Evolutionary conservation across 306 rosid genomes (phyloP), one percentile per base, ranked within the genome.

Genomic region (Boehmeria nivea): DNA sequence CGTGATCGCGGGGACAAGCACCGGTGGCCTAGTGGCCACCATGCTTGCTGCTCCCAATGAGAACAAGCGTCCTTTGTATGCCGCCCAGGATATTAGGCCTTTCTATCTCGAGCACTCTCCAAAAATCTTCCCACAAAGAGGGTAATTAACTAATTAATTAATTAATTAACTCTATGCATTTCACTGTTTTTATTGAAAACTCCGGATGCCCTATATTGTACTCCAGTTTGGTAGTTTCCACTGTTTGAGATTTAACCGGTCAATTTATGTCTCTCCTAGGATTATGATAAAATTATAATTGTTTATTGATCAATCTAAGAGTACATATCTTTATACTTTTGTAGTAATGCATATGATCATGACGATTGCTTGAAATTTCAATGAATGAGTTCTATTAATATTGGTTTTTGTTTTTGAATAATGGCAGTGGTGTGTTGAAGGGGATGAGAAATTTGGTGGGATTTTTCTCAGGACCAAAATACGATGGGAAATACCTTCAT

Each of bases 1-100:
- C 31, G 78, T 84, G 26, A 76, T 84, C 31, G 57, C 88, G 4
- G 93, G 88, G 61, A 84, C 93, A 40, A 84, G 87, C 61, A 84
- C 94, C 0, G 88, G 94, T 2, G 86, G 94, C 1, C 78, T 82
- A 15, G 72, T 85, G 40, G 75, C 89, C 0, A 71, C 89, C 51
- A 85, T 85, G 89, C 23, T 85, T 28, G 58, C 60, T 2, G 70
- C 89, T 31, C 94, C 94, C 3, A 51, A 82, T 39, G 61, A 67
- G 24, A 21, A 79, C 0, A 49, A 59, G 0, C 86, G 86, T 42
- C 89, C 94, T 3, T 55, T 74, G 11, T 79, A 65, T 26, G 76
- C 79, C 0, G 84, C 94, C 0, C 82, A 74, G 21, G 94, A 85
- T 44, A 77, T 82, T 51, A 72, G 28, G 2, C 57, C 80, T 25